Base-by-base conservation (phyloP, 2,329 filamentous ascomycete genomes). In the Neopestalotiopsis rosae region DNA sequence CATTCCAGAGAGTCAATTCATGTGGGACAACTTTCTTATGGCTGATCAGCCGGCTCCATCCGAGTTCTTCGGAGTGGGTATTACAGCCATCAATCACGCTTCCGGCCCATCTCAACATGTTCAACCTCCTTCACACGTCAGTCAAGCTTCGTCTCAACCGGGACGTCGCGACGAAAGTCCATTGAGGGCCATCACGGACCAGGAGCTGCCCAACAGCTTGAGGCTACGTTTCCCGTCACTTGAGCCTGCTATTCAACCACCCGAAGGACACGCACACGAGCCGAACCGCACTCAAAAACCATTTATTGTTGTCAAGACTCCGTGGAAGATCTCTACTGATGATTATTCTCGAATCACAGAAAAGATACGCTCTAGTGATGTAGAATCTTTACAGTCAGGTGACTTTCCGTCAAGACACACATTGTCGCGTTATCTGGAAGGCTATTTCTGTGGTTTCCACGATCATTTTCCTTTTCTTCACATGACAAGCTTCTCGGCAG, bases 391-490 rank as follows among this genome's bases (percentile, higher is more conserved):
- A n/a, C 45, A 52, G 14, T 20, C 45, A 14, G 6, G 17, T 10
- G 7, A 20, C 9, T n/a, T 84, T n/a, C 85, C 85, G 4, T 84
- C 85, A 20, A 79, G 82, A 40, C 82, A 86, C 74, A 80, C 81
- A 0, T 72, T 87, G 40, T 84, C 82, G 56, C 79, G 84, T 12
- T 86, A 85, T 69, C 79, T 86, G 69, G 84, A 84, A n/a, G 83
- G 82, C 12, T 87, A 86, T 74, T 82, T 86, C 58, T 84, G 84
- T 67, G 84, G 85, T 13, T 76, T 85, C 66, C 84, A 86, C 64
- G 83, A 85, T 62, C 84, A 85, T 73, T 79, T 87, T 62, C 84
- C 85, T 3, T 86, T 87, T 69, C 82, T 87, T 12, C 85, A 87
- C 71, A 79, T 84, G 2, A 81, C 84, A 9, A 86, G 84, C 4